Evolutionary conservation across 2,329 filamentous ascomycete species (phyloP).

Genomic region (Fusarium incarnatum): DNA sequence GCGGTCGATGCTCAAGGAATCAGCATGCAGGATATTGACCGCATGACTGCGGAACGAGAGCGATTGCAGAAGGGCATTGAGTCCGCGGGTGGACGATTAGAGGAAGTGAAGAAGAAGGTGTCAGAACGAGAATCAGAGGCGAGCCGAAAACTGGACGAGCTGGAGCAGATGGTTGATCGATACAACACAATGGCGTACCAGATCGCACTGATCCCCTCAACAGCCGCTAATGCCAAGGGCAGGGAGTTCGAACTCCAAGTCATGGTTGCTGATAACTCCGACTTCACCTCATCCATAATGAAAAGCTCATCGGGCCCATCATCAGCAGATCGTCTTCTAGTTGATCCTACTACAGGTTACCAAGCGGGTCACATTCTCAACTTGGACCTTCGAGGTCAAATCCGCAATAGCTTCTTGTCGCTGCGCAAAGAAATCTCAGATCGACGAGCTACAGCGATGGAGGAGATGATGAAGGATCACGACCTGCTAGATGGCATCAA

Average conservation of each 20-base stretch:
- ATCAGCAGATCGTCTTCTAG: slow-evolving; percentile 79
- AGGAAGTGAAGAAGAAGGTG: slow-evolving; percentile 86
- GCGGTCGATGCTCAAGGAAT: slow-evolving; percentile 93
- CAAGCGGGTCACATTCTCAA: slow-evolving; percentile 90
- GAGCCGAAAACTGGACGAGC: slow-evolving; percentile 84
- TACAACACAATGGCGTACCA: slow-evolving; percentile 97
- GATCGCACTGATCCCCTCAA: slow-evolving; percentile 87
- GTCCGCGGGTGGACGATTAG: slow-evolving; percentile 77
- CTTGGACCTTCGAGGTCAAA: slow-evolving; percentile 83
- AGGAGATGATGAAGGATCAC: slow-evolving; percentile 93
- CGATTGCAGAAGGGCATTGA: slow-evolving; percentile 91
- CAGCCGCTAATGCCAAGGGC: slow-evolving; percentile 87
- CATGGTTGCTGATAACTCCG: slow-evolving; percentile 80
- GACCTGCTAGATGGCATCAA: slow-evolving; percentile 94
- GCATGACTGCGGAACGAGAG: slow-evolving; percentile 96
- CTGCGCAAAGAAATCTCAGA: slow-evolving; percentile 94
- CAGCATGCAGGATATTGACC: slow-evolving; percentile 97
- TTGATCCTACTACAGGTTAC: slow-evolving; percentile 86
- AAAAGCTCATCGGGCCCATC: slow-evolving; percentile 56
- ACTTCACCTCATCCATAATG: slow-evolving; percentile 76
- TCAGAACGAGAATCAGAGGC: slow-evolving; percentile 91
- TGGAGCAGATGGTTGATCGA: slow-evolving; percentile 88
- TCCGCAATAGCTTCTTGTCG: slow-evolving; percentile 81
- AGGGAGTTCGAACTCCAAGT: slow-evolving; percentile 86
- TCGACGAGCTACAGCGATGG: slow-evolving; percentile 81